phyloP scores from a whole-genome alignment of 2,329 filamentous ascomycete genomes.

The Fusarium circinatum region DNA sequence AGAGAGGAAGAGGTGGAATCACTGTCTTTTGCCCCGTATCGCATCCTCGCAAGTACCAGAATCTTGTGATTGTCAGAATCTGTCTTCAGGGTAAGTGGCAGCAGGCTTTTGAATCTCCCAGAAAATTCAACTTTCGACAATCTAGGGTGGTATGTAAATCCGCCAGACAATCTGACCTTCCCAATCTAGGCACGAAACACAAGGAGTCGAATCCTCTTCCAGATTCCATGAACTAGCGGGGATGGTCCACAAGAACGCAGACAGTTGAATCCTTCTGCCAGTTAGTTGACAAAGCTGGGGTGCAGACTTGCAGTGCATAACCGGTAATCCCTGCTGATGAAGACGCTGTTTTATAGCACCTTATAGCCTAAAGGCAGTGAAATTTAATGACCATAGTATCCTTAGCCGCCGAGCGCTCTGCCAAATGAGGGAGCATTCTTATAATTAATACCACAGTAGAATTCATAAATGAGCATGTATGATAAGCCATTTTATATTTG shows the following conservation, averaged over 20 bases:
- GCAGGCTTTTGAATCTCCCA: too few species aligned
- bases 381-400: background rate
- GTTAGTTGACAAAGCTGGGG: background rate
- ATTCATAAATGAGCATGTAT: background rate
- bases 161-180: background rate
- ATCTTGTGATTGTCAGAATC: too few species aligned
- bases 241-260: background rate
- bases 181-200: background rate
- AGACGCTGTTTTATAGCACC: too few species aligned
- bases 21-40: background rate
- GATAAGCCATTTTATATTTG: background rate
- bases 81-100: background rate
- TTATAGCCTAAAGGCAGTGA: too few species aligned
- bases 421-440: background rate
- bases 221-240: background rate
- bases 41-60: accelerated
- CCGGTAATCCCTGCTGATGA: background rate
- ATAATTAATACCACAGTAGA: background rate
- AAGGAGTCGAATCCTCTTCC: background rate
- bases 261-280: background rate
- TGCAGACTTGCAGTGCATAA: background rate
- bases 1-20: background rate
- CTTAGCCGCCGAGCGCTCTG: too few species aligned
- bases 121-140: background rate
- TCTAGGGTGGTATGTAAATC: background rate